These are phyloP conservation scores for Choanephora cucurbitarum DNA, from an alignment of 371 early-diverging fungal species.

Conservation along the genomic window DNA sequence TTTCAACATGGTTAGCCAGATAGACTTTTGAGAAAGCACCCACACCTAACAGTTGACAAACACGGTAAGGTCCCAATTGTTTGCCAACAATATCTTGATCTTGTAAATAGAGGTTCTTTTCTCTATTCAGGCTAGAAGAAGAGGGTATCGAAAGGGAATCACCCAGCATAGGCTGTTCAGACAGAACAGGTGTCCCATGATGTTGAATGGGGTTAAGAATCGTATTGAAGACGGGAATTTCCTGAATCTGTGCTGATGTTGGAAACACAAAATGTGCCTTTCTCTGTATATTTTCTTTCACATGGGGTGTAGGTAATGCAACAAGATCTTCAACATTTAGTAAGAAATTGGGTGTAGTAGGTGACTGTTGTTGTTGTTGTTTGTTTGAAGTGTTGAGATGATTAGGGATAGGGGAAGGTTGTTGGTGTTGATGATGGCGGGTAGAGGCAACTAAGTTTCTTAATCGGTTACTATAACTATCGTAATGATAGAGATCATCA, in stretches of 20 bases:
- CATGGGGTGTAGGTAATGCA: background rate
- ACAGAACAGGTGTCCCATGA: constrained; percentile 27
- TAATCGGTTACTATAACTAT: constrained; percentile 36
- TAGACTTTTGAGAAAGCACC: constrained; percentile 56
- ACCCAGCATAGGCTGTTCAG: constrained; percentile 36
- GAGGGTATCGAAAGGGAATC: constrained; percentile 15
- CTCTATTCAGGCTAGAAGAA: constrained; percentile 17
- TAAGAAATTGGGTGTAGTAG: constrained; percentile 5
- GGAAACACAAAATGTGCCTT: constrained; percentile 11
- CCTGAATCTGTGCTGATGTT: constrained; percentile 9
- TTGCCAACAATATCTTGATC: constrained; percentile 36
- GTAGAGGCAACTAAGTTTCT: constrained; percentile 33
- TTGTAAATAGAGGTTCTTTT: constrained; percentile 5
- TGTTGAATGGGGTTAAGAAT: constrained; percentile 22
- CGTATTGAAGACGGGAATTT: constrained; percentile 34
- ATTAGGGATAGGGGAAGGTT: constrained; percentile 41
- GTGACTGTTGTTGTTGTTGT: constrained; percentile 1
- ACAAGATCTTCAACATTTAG: constrained; percentile 1
- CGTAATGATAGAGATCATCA: constrained; percentile 9
- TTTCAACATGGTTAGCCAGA: constrained; percentile 27
- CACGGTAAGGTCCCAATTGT: constrained; percentile 34
- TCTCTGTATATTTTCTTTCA: constrained; percentile 2
- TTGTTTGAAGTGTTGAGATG: constrained; percentile 18
- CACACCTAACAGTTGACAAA: constrained; percentile 37
- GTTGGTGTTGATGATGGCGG: constrained; percentile 29